Evolutionary conservation across 345 rosid species (phyloP), one percentile per base, ranked within the genome.

Genomic region (Heritiera fomes): DNA sequence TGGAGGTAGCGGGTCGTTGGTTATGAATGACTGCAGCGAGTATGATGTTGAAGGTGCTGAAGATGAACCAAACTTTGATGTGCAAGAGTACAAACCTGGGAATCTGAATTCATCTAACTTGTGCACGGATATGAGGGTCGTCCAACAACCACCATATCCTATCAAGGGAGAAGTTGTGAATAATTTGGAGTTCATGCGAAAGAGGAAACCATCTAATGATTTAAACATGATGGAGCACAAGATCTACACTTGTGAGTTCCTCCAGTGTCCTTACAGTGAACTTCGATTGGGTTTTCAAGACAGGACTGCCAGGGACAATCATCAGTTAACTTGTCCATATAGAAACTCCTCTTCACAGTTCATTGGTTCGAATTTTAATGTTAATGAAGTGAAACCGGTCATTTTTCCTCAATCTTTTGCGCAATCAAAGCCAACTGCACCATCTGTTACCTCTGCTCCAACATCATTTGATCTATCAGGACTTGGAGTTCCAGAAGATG

Each of bases 401-500:
- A 84, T 91, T 86, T 87, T 81, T 69, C 87, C 88, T 63, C 97
- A 77, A 59, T 82, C 83, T 18, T 86, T 84, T 73, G 75, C 81
- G 47, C 98, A 86, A 82, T 73, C 93, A 69, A 89, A 88, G 83
- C 87, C 87, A 52, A 80, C 85, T 63, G 77, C 80, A 53, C 75
- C 80, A 17, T 7, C 78, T 1, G 68, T 83, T 38, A 87, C 84
- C 79, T 61, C 93, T 0, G 85, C 80, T 1, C 66, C 86, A 10
- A 81, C 89, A 14, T 73, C 89, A 18, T 84, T 94, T 6, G 92
- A 94, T 84, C 87, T 94, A 56, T 81, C 98, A 0, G 90, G 85
- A 63, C 85, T 87, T 13, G 93, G 97, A 61, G 94, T 96, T 77
- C 98, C 99, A 43, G 98, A 92, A 83, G 99, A 96, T 73, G 99